Evolutionary conservation across 257 asterid species (phyloP), one percentile per base, ranked within the genome.

Genomic region (Scutellaria baicalensis): DNA sequence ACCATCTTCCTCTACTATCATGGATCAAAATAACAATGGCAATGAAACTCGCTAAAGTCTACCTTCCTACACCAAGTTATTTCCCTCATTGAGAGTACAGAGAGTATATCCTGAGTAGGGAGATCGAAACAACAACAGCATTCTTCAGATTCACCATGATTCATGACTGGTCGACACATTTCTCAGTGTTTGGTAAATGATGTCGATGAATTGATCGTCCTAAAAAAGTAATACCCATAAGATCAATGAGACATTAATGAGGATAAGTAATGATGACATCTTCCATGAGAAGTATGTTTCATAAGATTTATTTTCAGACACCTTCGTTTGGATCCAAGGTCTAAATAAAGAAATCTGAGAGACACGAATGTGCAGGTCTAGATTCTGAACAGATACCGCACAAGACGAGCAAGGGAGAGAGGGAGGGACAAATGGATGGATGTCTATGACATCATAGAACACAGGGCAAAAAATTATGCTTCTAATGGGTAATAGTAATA

Each of bases 141-240:
- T 27, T 27, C 62, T 39, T 39, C 71, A 48, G 69, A 70, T 86
- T 85, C 82, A 81, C 65, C 76, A 89, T 51, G 33, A 27, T 27
- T 27, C 33, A 27, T 27, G 33, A n/a, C 33, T 3, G 33, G 33
- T 27, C 33, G n/a, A n/a, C n/a, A n/a, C n/a, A n/a, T n/a, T n/a
- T n/a, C 33, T 27, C 33, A 27, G 33, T 17, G 97, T 92, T 71
- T 77, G 84, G 80, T 82, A 82, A 42, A 86, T 83, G 89, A 85
- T 79, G 83, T 89, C 96, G 36, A 91, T 80, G 75, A 91, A 91
- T 75, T 85, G 95, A 75, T 86, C 65, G 49, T 91, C 96, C 97
- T 91, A 77, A 23, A 10, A 52, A 68, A 62, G 54, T 38, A 17
- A 27, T 60, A 72, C 9, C 9, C 64, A 66, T 14, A 8, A 64